Conservation (phyloP, 257 asterid species). For the Vinca minor region DNA sequence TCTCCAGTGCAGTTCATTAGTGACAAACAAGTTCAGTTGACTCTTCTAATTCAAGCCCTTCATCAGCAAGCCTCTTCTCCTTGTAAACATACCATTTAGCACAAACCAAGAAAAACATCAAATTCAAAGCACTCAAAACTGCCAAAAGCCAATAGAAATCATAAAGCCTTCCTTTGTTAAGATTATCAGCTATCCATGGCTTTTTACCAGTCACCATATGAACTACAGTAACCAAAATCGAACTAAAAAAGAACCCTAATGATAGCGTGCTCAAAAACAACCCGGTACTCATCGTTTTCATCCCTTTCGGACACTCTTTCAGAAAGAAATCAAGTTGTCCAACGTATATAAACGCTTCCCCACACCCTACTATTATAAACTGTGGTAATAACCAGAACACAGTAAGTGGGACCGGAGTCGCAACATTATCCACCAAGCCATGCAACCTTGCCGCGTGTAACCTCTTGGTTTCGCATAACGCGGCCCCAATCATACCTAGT, state of each 20-base stretch:
- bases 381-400: conserved; percentile 75
- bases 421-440: conserved; percentile 19
- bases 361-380: conserved; percentile 61
- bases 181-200: conserved; percentile 74
- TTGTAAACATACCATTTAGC: conserved; percentile 68
- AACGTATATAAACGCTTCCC: conserved; percentile 77
- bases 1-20: too few relatives aligned
- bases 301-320: conserved; percentile 76
- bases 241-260: conserved; percentile 19
- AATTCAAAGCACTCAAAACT: conserved; percentile 41
- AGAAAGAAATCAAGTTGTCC: conserved; percentile 88
- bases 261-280: conserved; percentile 72
- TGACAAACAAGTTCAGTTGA: conserved; percentile 28
- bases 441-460: conserved; percentile 29
- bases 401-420: conserved; percentile 28
- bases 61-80: conserved; percentile 67
- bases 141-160: conserved; percentile 73
- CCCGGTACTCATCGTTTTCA: conserved; percentile 89
- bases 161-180: conserved; percentile 60
- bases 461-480: conserved; percentile 44
- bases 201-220: conserved; percentile 45
- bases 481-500: conserved; percentile 55
- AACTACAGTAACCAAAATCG: conserved; percentile 53
- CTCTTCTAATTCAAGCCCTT: conserved; percentile 59
- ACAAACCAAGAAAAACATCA: conserved; percentile 35